phyloP scores from a whole-genome alignment of 176 grass and related monocot species.

The Typha latifolia region DNA sequence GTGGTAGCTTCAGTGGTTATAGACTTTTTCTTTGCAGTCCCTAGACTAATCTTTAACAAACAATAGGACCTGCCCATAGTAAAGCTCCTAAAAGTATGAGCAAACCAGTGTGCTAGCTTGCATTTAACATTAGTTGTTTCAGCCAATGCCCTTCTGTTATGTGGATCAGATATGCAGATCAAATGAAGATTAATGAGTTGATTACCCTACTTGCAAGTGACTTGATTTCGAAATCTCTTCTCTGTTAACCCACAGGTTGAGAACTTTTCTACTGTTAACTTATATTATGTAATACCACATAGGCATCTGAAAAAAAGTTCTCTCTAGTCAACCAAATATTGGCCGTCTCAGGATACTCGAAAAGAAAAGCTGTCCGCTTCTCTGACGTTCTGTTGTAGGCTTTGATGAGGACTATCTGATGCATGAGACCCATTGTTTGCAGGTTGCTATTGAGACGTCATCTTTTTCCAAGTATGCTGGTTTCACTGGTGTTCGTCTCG shows the following conservation, averaged over 20 bases:
- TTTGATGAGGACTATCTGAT: neutral
- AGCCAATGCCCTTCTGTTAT: neutral
- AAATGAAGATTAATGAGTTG: no score
- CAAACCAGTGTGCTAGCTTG: neutral
- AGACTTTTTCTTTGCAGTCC: no score
- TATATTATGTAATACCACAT: neutral
- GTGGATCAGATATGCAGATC: neutral
- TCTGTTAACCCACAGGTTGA: neutral
- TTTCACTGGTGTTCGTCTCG: slow-evolving; percentile 83
- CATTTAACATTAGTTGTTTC: neutral
- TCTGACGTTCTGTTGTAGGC: neutral
- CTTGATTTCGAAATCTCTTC: neutral
- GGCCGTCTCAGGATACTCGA: neutral
- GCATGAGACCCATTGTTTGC: slow-evolving; percentile 6
- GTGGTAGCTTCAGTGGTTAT: no score
- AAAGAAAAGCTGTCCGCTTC: neutral
- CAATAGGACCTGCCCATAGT: no score
- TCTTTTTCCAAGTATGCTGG: slow-evolving; percentile 98
- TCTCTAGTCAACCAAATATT: neutral
- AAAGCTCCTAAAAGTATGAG: neutral
- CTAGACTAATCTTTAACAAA: no score
- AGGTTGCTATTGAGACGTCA: slow-evolving; percentile 89
- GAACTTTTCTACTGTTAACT: neutral
- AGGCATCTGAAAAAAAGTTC: neutral
- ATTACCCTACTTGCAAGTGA: neutral